phyloP scores from a whole-genome alignment of 108 stramenopile species.

The Conticribra weissflogii region DNA sequence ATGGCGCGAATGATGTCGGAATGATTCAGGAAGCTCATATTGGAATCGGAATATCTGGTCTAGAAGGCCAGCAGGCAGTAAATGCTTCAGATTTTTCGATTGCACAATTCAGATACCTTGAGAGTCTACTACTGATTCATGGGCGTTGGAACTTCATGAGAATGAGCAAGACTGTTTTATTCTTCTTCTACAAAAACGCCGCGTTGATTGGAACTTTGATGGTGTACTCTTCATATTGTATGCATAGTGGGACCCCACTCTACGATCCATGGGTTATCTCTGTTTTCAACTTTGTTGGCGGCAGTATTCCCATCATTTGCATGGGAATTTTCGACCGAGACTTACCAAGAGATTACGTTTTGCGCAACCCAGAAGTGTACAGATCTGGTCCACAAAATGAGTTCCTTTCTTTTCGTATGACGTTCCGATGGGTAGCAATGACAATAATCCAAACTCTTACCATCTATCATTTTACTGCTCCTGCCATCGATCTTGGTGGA shows the following conservation, averaged over 20 bases:
- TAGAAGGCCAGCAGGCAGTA: constrained; percentile 97
- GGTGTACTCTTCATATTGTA: constrained; percentile 65
- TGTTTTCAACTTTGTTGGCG: constrained; percentile 89
- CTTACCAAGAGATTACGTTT: constrained; percentile 81
- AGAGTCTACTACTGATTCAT: constrained; percentile 91
- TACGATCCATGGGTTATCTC: constrained; percentile 85
- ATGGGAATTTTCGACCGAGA: constrained; percentile 94
- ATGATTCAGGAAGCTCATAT: constrained; percentile 97
- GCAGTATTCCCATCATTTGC: constrained; percentile 80
- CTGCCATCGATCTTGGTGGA: constrained; percentile 53
- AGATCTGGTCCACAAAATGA: constrained; percentile 78
- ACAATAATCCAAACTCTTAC: constrained; percentile 65
- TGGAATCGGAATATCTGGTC: constrained; percentile 95
- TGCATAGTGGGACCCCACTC: constrained; percentile 84
- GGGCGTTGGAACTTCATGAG: constrained; percentile 97
- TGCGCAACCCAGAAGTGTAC: constrained; percentile 77
- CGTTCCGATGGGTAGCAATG: constrained; percentile 70
- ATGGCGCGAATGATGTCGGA: constrained; percentile 97
- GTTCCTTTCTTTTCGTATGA: constrained; percentile 62
- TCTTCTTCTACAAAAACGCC: constrained; percentile 98
- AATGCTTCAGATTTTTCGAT: constrained; percentile 95
- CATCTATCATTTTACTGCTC: constrained; percentile 72
- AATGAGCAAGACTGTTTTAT: constrained; percentile 87
- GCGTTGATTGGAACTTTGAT: constrained; percentile 82
- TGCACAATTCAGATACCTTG: constrained; percentile 92